Base-by-base conservation (phyloP, 768 basidiomycete genomes). In the Vishniacozyma victoriae region DNA sequence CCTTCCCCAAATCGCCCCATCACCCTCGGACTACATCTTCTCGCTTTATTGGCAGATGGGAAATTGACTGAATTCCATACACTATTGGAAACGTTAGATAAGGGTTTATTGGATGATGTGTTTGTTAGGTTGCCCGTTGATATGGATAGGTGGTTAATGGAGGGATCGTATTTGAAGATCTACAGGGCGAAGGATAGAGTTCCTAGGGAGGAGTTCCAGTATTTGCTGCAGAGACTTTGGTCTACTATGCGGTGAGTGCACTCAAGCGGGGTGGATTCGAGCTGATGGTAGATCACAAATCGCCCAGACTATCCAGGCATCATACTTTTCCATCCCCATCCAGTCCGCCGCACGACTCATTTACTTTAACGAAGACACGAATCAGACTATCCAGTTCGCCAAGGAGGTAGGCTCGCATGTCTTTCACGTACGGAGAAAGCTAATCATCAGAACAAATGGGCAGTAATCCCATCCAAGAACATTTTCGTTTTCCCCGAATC, bases 61-160 rank as follows among this genome's bases (percentile, higher is more conserved):
- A 84, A 89, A 67, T 93, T 96, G 59, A 91, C 93, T 26, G 88
- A 93, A 71, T 97, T 97, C 76, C 93, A 99, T 72, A 95, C 91
- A 18, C 84, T 89, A 12, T 81, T 99, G 40, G 93, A 99, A 71
- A 86, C 87, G 29, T 80, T 99, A 24, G 66, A 67, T 15, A 43
- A 51, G 22, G 62, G 63, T 35, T 61, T 70, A 31, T 29, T 74
- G 50, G 56, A 60, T 20, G 70, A 72, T 58, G 60, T 57, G 15
- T 72, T 70, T 41, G 62, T 72, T 14, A 60, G 54, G 22, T 50
- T 69, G 37, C 68, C 70, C 15, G 64, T 72, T 18, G 70, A 72
- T 43, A 44, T 72, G 14, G 93, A 99, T 71, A 79, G 86, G 41
- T 96, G 92, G 87, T 79, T 97, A 37, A 99, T 99, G 93, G 93